Conservation (phyloP, 768 basidiomycete species). For the Cystobasidium tubakii region DNA sequence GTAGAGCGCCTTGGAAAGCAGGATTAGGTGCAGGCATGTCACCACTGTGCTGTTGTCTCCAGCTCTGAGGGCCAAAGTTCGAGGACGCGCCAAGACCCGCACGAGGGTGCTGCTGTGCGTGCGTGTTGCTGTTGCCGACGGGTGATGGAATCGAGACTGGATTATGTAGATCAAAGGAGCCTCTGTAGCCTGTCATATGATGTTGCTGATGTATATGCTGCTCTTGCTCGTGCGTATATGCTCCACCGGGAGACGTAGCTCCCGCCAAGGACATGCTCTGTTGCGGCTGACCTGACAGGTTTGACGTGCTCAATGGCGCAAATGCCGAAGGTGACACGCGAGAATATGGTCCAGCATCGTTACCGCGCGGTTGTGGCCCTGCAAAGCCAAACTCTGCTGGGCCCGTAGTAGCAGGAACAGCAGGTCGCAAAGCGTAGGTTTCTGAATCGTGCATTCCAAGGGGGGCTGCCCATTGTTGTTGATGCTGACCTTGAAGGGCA, state of each 20-base stretch:
- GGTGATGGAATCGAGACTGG: constrained; percentile 24
- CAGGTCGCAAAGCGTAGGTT: constrained; percentile 26
- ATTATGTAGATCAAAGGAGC: not conserved
- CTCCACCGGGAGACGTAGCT: not conserved
- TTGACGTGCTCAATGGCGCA: constrained; percentile 28
- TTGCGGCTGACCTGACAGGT: constrained; percentile 21
- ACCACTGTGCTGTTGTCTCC: not conserved
- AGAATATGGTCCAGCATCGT: constrained; percentile 28
- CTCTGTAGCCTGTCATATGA: not conserved
- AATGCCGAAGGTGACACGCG: constrained; percentile 30
- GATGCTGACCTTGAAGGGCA: not conserved
- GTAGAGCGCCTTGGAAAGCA: not conserved
- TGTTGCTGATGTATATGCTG: not conserved
- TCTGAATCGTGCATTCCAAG: constrained; percentile 29
- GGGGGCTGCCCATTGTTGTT: not conserved
- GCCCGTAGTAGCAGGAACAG: not conserved
- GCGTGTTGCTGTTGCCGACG: constrained; percentile 2
- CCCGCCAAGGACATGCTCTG: constrained; percentile 16
- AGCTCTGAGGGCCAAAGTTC: not conserved
- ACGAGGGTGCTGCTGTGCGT: not conserved
- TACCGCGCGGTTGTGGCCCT: constrained; percentile 15
- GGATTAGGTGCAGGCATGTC: not conserved
- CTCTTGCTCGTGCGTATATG: constrained; percentile 1
- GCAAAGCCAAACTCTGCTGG: constrained; percentile 30
- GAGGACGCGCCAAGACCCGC: not conserved